Conservation (phyloP, 345 rosid species). For the Pugionium cornutum region DNA sequence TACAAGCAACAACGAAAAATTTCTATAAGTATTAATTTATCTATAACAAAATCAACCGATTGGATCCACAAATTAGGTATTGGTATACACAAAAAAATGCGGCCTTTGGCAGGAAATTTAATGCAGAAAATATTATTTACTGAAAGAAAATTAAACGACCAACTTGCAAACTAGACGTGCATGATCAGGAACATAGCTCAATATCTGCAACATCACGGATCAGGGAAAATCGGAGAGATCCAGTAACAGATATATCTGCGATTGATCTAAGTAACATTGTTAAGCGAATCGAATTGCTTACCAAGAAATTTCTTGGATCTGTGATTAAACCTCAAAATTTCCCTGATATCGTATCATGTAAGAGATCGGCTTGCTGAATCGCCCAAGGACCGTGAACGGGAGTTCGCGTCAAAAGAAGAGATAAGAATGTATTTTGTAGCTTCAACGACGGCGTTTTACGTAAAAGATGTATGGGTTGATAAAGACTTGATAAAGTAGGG, state of each 20-base stretch:
- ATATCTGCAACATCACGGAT: background rate
- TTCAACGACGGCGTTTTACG: background rate
- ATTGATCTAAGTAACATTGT: conserved; percentile 15
- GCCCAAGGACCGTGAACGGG: conserved; percentile 17
- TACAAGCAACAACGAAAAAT: background rate
- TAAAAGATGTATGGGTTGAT: background rate
- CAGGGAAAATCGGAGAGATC: conserved; percentile 14
- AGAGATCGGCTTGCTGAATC: background rate
- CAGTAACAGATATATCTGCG: background rate
- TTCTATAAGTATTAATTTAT: background rate
- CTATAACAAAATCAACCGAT: background rate
- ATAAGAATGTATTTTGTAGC: background rate
- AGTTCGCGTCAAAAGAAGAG: background rate
- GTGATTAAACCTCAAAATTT: background rate
- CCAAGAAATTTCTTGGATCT: conserved; percentile 1
- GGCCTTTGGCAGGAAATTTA: conserved; percentile 2
- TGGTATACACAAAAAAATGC: background rate
- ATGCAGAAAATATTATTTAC: background rate
- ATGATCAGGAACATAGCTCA: background rate
- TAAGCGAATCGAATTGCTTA: conserved; percentile 5
- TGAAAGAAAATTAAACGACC: background rate
- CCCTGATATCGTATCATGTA: background rate
- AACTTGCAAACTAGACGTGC: background rate
- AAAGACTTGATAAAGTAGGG: background rate
- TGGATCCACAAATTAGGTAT: background rate